Evolutionary conservation across 2,329 filamentous ascomycete genomes (phyloP), one percentile per base, ranked within the genome.

Genomic region (Purpureocillium lavendulum): DNA sequence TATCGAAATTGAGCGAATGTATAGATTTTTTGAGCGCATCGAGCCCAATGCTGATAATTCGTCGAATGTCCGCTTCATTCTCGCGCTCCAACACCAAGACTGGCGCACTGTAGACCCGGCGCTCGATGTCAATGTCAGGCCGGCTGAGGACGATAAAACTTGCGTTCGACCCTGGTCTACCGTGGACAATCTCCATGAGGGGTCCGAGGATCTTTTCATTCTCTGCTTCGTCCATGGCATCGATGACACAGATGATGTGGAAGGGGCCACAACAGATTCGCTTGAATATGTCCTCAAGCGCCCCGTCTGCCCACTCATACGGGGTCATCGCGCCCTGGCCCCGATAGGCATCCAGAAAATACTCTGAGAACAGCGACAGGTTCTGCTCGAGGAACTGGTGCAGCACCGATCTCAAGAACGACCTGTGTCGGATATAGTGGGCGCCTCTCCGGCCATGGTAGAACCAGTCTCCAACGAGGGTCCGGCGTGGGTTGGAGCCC

Each of bases 91-190:
- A 12, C 2, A 16, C 16, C 16, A 33, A 2, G 4, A 16, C 16
- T 6, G 32, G 16, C 7, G 17, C 13, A 2, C 15, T 18, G 13
- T 13, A 31, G 12, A 39, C 12, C n/a, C 32, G 36, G 15, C 36
- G 36, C 21, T 34, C 36, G 14, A 39, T 39, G 8, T 39, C 36
- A 14, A 28, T 33, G 36, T 34, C 26, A 4, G 30, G 36, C 9
- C 36, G 30, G 16, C 36, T 39, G 15, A 39, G 14, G 17, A 39
- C 6, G 18, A 39, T 39, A 18, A 39, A 33, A 18, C 31, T 39
- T n/a, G 36, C 31, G 17, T 39, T 33, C 7, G 30, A 33, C 3
- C 15, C 30, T 4, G 14, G 29, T 3, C 13, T 4, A 17, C 10
- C 15, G 2, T 18, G 15, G 2, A 18, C 16, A 33, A 33, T 33